phyloP scores from a whole-genome alignment of 1,139 yeast species.

The Debaryomyces udenii region DNA sequence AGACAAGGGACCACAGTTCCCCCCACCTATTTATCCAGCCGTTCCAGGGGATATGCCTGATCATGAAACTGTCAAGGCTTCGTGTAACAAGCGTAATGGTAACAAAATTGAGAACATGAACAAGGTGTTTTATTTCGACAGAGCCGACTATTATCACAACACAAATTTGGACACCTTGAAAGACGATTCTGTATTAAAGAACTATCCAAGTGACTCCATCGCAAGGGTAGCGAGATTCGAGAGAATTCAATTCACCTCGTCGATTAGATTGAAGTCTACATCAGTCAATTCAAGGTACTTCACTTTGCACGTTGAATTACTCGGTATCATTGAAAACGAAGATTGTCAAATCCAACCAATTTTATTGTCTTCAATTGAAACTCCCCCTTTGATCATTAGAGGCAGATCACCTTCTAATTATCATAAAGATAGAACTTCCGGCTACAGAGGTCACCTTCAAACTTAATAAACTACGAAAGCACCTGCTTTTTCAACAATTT shows the following conservation, averaged over 20 bases:
- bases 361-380: slow-evolving; percentile 47
- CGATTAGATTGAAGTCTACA: slow-evolving; percentile 57
- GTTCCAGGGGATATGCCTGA: slow-evolving; percentile 62
- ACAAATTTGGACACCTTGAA: slow-evolving; percentile 32
- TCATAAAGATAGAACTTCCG: slow-evolving; percentile 44
- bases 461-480: not conserved
- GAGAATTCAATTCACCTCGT: slow-evolving; percentile 67
- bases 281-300: slow-evolving; percentile 50
- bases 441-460: slow-evolving; percentile 33
- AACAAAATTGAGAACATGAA: slow-evolving; percentile 27
- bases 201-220: slow-evolving; percentile 53
- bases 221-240: slow-evolving; percentile 68
- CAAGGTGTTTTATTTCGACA: slow-evolving; percentile 44
- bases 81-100: slow-evolving; percentile 58
- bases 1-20: slow-evolving; percentile 69
- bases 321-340: slow-evolving; percentile 51
- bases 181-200: slow-evolving; percentile 40
- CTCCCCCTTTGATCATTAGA: slow-evolving; percentile 66
- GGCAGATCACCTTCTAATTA: slow-evolving; percentile 73
- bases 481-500: not conserved
- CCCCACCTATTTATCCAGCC: slow-evolving; percentile 61
- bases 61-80: slow-evolving; percentile 58
- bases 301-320: slow-evolving; percentile 56
- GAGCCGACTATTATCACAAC: slow-evolving; percentile 38
- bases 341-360: slow-evolving; percentile 43